These are phyloP conservation scores for Friedmanniomyces simplex DNA, from an alignment of 495 filamentous ascomycete species.

Conservation along the genomic window DNA sequence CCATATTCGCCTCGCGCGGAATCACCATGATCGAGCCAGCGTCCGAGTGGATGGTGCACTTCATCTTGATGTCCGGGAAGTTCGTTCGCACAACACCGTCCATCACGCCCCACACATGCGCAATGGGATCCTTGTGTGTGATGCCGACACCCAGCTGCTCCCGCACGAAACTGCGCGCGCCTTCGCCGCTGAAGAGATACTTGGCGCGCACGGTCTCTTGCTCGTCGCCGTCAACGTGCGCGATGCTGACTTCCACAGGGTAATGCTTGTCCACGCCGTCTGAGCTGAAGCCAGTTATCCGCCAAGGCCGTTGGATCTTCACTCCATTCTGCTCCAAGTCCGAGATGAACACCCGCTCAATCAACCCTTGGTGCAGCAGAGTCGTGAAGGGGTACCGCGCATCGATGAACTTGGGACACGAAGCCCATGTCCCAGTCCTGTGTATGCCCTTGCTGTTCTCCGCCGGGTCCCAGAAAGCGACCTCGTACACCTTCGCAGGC, in stretches of 20 bases:
- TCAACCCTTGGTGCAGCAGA: slow-evolving; percentile 54
- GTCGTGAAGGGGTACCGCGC: slow-evolving; percentile 58
- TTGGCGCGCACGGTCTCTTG: slow-evolving; percentile 54
- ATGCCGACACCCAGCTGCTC: slow-evolving; percentile 50
- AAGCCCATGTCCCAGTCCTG: slow-evolving; percentile 52
- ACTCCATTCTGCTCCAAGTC: slow-evolving; percentile 51
- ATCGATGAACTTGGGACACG: slow-evolving; percentile 55
- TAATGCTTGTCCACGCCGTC: slow-evolving; percentile 45
- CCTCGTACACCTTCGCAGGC: slow-evolving; percentile 57
- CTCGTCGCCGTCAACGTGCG: slow-evolving; percentile 61
- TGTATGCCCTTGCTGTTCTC: slow-evolving; percentile 43
- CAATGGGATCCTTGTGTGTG: slow-evolving; percentile 53
- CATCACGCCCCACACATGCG: slow-evolving; percentile 42
- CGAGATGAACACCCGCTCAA: slow-evolving; percentile 53
- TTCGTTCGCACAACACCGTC: slow-evolving; percentile 36
- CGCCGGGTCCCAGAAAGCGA: slow-evolving; percentile 55
- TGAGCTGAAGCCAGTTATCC: slow-evolving; percentile 50
- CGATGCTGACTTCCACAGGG: slow-evolving; percentile 58
- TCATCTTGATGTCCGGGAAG: slow-evolving; percentile 57
- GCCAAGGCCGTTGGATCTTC: slow-evolving; percentile 51
- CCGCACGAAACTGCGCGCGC: slow-evolving; percentile 52
- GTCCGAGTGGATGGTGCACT: slow-evolving; percentile 61
- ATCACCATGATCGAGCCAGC: slow-evolving; percentile 40
- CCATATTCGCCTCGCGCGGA: slow-evolving; percentile 37
- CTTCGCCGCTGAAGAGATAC: slow-evolving; percentile 57